Evolutionary conservation across 2,329 filamentous ascomycete genomes (phyloP).

Genomic region (Alternaria ventricosa): DNA sequence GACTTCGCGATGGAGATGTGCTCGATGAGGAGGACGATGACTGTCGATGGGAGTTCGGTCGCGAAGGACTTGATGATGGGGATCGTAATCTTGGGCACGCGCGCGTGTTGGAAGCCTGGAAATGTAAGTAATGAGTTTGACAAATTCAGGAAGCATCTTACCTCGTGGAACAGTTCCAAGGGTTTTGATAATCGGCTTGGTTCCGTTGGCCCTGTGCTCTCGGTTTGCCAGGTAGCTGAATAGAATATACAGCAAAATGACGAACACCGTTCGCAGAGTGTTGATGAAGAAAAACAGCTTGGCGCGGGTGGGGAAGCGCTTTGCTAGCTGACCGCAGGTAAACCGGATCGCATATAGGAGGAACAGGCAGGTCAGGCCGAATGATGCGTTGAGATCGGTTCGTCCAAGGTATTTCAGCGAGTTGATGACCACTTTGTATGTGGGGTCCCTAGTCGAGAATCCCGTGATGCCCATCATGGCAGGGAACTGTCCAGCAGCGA

Average conservation of each 20-base stretch:
- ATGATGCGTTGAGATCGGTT: constrained; percentile 76
- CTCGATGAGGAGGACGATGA: constrained; percentile 94
- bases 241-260: constrained; percentile 90
- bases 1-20: constrained; percentile 98
- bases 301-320: constrained; percentile 70
- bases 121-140: constrained; percentile 4
- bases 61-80: constrained; percentile 72
- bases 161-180: constrained; percentile 81
- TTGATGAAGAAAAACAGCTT: constrained; percentile 88
- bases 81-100: constrained; percentile 71
- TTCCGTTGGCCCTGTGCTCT: constrained; percentile 45
- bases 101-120: constrained; percentile 74
- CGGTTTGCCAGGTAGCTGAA: constrained; percentile 87
- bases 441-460: constrained; percentile 76
- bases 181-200: constrained; percentile 72
- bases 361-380: constrained; percentile 81
- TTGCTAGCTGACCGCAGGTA: constrained; percentile 68
- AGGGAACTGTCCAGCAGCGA: constrained; percentile 82
- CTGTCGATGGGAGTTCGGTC: constrained; percentile 77
- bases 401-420: constrained; percentile 71
- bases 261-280: constrained; percentile 87
- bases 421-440: constrained; percentile 87
- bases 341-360: constrained; percentile 75
- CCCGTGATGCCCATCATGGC: constrained; percentile 79
- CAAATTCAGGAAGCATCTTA: not conserved